phyloP scores from a whole-genome alignment of 1,284 basidiomycete species.

The Cryptococcus wingfieldii region DNA sequence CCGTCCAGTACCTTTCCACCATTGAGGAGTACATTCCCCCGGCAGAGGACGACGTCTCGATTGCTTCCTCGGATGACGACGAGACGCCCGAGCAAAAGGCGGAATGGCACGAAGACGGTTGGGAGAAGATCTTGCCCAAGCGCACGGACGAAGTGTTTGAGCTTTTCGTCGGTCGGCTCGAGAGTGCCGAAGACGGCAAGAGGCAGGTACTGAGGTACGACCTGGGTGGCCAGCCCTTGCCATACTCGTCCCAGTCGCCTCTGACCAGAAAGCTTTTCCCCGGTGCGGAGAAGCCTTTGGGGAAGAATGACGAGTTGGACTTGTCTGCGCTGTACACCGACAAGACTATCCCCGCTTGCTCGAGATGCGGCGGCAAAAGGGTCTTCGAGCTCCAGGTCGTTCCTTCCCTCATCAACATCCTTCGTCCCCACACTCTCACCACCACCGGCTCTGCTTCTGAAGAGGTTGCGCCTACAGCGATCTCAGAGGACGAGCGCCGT shows the following conservation, averaged over 20 bases:
- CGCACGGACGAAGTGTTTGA: conserved; percentile 49
- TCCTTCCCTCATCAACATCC: conserved; percentile 43
- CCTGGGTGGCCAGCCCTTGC: conserved; percentile 45
- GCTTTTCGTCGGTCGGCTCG: conserved; percentile 40
- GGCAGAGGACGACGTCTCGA: conserved; percentile 28
- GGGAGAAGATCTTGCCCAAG: conserved; percentile 43
- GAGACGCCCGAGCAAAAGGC: conserved; percentile 30
- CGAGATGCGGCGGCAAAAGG: conserved; percentile 34
- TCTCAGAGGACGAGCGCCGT: conserved; percentile 39
- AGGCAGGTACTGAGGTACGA: conserved; percentile 49
- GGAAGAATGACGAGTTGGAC: conserved; percentile 40
- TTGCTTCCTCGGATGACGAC: conserved; percentile 29
- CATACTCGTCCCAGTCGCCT: conserved; percentile 43
- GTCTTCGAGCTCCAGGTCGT: conserved; percentile 50
- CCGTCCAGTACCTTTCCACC: conserved; percentile 46
- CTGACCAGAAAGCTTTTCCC: conserved; percentile 46
- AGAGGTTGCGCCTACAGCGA: neutral
- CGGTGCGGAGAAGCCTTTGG: conserved; percentile 25
- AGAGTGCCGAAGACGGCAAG: conserved; percentile 39
- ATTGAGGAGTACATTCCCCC: conserved; percentile 47
- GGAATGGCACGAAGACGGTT: conserved; percentile 32
- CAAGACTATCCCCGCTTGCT: conserved; percentile 34
- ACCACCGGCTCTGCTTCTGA: conserved; percentile 25
- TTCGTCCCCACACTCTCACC: conserved; percentile 34
- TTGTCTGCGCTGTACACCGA: conserved; percentile 31